These are phyloP conservation scores for Shiraia bambusicola DNA, from an alignment of 2,329 filamentous ascomycete species.

Conservation along the genomic window DNA sequence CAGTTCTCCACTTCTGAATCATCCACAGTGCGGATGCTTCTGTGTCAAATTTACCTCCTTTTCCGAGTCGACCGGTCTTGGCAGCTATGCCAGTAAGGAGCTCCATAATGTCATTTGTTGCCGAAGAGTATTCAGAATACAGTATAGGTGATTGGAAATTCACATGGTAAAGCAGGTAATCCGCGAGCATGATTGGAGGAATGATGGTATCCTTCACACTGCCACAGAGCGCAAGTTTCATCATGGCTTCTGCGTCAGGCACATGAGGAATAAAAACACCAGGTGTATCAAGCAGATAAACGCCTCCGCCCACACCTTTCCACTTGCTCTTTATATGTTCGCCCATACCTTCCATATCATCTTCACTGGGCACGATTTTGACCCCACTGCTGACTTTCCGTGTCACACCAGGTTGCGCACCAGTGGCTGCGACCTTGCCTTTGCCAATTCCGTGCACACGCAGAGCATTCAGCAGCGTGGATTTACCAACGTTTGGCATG, in stretches of 20 bases:
- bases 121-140: slow-evolving; percentile 69
- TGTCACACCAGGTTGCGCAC: slow-evolving; percentile 85
- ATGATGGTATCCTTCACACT: slow-evolving; percentile 90
- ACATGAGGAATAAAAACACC: slow-evolving; percentile 96
- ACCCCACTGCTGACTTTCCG: slow-evolving; percentile 81
- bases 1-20: slow-evolving; percentile 78
- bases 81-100: slow-evolving; percentile 71
- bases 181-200: slow-evolving; percentile 73
- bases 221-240: slow-evolving; percentile 89
- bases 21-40: slow-evolving; percentile 77
- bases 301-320: slow-evolving; percentile 52
- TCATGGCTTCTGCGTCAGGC: slow-evolving; percentile 79
- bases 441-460: slow-evolving; percentile 66
- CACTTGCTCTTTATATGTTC: slow-evolving; percentile 25
- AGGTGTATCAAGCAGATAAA: slow-evolving; percentile 88
- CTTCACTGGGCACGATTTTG: slow-evolving; percentile 65
- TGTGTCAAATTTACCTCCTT: slow-evolving; percentile 69
- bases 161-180: slow-evolving; percentile 85
- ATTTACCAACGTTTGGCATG: slow-evolving; percentile 98
- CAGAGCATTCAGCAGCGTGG: slow-evolving; percentile 85
- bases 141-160: slow-evolving; percentile 66
- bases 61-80: slow-evolving; percentile 73
- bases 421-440: slow-evolving; percentile 76
- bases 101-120: slow-evolving; percentile 80
- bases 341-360: slow-evolving; percentile 41